Evolutionary conservation across 1,284 basidiomycete species (phyloP).

Genomic region (Malassezia nana): DNA sequence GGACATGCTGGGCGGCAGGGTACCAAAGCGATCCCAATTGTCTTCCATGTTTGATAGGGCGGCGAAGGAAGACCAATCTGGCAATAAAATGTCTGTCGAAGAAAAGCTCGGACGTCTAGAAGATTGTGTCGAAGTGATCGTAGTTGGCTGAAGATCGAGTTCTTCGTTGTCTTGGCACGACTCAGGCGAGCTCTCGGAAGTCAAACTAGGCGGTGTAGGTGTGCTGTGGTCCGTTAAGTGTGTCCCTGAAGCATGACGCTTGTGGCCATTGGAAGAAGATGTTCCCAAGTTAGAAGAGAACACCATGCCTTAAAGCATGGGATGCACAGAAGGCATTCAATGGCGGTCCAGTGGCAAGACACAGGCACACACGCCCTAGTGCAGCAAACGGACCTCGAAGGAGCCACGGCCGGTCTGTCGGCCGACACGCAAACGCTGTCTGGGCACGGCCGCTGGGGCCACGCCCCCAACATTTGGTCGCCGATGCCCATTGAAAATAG

Average conservation of each 20-base stretch:
- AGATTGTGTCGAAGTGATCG: background rate
- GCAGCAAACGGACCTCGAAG: background rate
- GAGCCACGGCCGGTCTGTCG: background rate
- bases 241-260: background rate
- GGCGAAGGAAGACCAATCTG: background rate
- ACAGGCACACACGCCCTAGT: background rate
- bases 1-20: background rate
- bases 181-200: slow-evolving; percentile 15
- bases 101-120: background rate
- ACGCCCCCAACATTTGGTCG: background rate
- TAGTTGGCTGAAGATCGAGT: background rate
- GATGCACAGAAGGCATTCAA: background rate
- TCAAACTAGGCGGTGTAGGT: slow-evolving; percentile 17
- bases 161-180: slow-evolving; percentile 11
- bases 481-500: background rate
- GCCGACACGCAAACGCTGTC: background rate
- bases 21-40: background rate
- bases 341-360: background rate
- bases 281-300: background rate
- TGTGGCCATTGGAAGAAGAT: background rate
- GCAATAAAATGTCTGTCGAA: slow-evolving; percentile 1
- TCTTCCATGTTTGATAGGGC: background rate
- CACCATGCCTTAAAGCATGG: slow-evolving; percentile 12
- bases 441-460: background rate
- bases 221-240: slow-evolving; percentile 1